Evolutionary conservation across 2,329 filamentous ascomycete species (phyloP).

Genomic region (Pseudocercospora crystallina): DNA sequence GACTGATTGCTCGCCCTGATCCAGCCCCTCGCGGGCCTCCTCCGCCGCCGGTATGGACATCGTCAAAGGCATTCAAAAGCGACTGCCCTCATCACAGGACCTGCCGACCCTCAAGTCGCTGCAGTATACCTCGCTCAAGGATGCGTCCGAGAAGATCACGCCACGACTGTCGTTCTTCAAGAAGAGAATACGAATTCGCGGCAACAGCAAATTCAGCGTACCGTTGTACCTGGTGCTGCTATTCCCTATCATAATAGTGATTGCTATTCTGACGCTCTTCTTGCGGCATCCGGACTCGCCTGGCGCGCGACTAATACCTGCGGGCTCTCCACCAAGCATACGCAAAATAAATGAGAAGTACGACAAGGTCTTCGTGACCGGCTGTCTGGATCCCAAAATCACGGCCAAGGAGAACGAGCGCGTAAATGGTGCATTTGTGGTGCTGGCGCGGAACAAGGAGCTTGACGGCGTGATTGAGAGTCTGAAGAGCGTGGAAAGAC

Average conservation of each 20-base stretch:
- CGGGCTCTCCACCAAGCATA: slow-evolving; percentile 83
- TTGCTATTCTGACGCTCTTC: slow-evolving; percentile 87
- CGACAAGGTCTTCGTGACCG: slow-evolving; percentile 92
- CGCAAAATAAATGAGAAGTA: slow-evolving; percentile 92
- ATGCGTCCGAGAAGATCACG: slow-evolving; percentile 42
- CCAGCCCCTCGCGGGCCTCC: slow-evolving; percentile 22
- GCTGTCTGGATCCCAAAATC: slow-evolving; percentile 72
- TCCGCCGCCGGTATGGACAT: slow-evolving; percentile 40
- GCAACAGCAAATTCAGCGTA: slow-evolving; percentile 89
- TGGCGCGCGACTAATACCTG: slow-evolving; percentile 80
- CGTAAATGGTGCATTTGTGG: slow-evolving; percentile 93
- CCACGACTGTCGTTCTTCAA: slow-evolving; percentile 75
- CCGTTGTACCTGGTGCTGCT: slow-evolving; percentile 89
- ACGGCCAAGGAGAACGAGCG: slow-evolving; percentile 70
- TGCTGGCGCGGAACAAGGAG: slow-evolving; percentile 94
- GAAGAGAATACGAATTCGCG: slow-evolving; percentile 81
- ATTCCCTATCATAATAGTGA: slow-evolving; percentile 86
- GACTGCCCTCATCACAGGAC: slow-evolving; percentile 45
- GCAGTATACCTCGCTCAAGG: slow-evolving; percentile 35
- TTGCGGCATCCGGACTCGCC: slow-evolving; percentile 82
- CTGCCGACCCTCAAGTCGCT: slow-evolving; percentile 47
- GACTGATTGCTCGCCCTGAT: slow-evolving; percentile 18
- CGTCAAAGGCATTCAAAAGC: slow-evolving; percentile 45
- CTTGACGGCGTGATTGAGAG: slow-evolving; percentile 94
- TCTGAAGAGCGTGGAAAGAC: slow-evolving; percentile 94